phyloP scores from a whole-genome alignment of 495 filamentous ascomycete species.

The Aspergillus panamensis region DNA sequence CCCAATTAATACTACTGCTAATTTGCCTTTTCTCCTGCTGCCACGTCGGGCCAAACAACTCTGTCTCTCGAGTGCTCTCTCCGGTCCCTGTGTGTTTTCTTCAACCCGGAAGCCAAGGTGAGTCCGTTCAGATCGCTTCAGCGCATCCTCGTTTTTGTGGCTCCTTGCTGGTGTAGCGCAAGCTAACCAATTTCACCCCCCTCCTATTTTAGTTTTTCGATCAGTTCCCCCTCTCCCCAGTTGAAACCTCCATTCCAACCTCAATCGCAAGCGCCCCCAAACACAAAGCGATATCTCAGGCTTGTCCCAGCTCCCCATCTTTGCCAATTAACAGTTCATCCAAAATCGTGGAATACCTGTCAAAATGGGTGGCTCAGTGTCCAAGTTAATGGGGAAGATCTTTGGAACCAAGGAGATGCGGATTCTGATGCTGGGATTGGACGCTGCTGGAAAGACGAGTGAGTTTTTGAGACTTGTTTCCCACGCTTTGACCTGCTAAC shows the following conservation, averaged over 20 bases:
- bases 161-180: slow-evolving; percentile 6
- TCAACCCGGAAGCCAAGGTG: slow-evolving; percentile 12
- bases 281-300: background rate
- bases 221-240: background rate
- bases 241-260: background rate
- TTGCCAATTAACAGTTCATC: slow-evolving; percentile 7
- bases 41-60: slow-evolving; percentile 5
- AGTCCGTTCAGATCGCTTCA: slow-evolving; percentile 10
- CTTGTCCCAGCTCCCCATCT: background rate
- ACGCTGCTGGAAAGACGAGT: slow-evolving; percentile 98
- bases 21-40: background rate
- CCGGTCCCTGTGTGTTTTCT: background rate
- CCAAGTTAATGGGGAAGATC: slow-evolving; percentile 93
- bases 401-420: slow-evolving; percentile 99
- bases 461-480: slow-evolving; percentile 23
- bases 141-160: slow-evolving; percentile 8
- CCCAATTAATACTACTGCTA: slow-evolving; percentile 11
- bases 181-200: background rate
- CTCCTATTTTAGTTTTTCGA: background rate
- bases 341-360: slow-evolving; percentile 19
- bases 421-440: slow-evolving; percentile 93
- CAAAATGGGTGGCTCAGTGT: slow-evolving; percentile 75
- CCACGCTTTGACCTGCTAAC: background rate
- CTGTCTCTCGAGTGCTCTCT: background rate
- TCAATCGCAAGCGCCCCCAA: background rate